Percentiles rank a stretch among this genome's conserved stretches.
phyloP scores from a whole-genome alignment of 495 filamentous ascomycete genomes.

The Trypethelium eluteriae region DNA sequence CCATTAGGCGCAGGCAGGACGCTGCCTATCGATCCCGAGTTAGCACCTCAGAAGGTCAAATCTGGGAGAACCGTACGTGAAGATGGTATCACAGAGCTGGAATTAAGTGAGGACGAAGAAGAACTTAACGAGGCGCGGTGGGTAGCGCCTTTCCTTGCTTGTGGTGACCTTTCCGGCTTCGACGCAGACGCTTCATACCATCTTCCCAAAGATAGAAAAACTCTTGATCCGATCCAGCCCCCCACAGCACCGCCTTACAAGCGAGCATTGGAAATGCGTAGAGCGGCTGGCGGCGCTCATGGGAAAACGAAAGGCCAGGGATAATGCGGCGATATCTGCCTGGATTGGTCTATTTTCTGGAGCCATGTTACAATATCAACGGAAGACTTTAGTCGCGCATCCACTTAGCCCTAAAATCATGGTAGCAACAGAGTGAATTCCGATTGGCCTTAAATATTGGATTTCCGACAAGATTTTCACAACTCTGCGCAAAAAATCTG shows the following conservation, averaged over 20 bases:
- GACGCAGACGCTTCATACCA: conserved; percentile 92
- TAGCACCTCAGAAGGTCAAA: conserved; percentile 29
- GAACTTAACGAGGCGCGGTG: conserved; percentile 47
- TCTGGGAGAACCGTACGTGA: conserved; percentile 25
- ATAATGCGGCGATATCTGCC: neutral
- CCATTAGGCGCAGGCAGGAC: conserved; percentile 53
- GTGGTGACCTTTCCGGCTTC: conserved; percentile 88
- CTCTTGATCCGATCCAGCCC: conserved; percentile 87
- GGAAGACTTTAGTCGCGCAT: neutral
- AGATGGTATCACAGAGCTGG: conserved; percentile 56
- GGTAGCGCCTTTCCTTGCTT: conserved; percentile 92
- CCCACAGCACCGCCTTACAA: conserved; percentile 95
- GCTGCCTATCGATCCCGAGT: conserved; percentile 27
- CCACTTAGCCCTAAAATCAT: neutral
- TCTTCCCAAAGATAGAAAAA: conserved; percentile 67
- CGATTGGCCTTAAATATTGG: too few relatives aligned
- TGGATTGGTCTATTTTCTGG: neutral
- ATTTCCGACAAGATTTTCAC: neutral
- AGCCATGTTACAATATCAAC: neutral
- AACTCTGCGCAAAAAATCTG: neutral
- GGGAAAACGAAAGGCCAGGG: conserved; percentile 58
- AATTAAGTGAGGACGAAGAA: conserved; percentile 38
- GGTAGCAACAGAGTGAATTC: neutral
- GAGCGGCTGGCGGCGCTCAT: conserved; percentile 67
- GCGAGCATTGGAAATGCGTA: conserved; percentile 75